Evolutionary conservation across 1,284 basidiomycete species (phyloP).

Genomic region (Pseudozyma pruni): DNA sequence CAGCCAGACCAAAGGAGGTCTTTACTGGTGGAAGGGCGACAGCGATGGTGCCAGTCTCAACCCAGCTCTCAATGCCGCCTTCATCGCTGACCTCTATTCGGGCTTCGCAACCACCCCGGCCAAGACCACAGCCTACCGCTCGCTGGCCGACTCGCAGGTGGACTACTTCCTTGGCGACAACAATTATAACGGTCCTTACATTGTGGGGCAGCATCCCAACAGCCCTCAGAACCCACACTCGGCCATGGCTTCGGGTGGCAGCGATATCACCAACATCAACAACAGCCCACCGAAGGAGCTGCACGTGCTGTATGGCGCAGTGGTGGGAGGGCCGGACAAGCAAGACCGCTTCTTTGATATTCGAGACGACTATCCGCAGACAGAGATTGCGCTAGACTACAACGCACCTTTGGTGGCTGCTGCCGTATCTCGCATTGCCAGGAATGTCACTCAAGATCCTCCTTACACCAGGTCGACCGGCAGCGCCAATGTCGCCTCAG

Average conservation of each 20-base stretch:
- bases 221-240: constrained; percentile 88
- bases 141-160: constrained; percentile 79
- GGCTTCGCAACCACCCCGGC: constrained; percentile 72
- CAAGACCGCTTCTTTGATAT: constrained; percentile 83
- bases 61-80: constrained; percentile 84
- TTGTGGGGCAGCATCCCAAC: constrained; percentile 88
- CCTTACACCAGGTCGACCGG: constrained; percentile 73
- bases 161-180: constrained; percentile 86
- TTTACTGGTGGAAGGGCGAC: constrained; percentile 82
- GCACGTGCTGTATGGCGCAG: constrained; percentile 83
- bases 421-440: constrained; percentile 77
- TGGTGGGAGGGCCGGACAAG: constrained; percentile 85
- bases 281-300: constrained; percentile 77
- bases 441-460: constrained; percentile 78
- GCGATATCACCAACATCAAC: constrained; percentile 76
- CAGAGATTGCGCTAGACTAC: constrained; percentile 77
- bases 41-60: constrained; percentile 83
- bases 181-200: constrained; percentile 82
- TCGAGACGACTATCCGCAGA: constrained; percentile 82
- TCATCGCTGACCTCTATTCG: constrained; percentile 81
- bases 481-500: constrained; percentile 28
- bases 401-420: constrained; percentile 86
- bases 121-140: constrained; percentile 76
- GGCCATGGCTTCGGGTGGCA: constrained; percentile 83
- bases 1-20: constrained; percentile 73